phyloP scores from a whole-genome alignment of 78 protist genomes.

The Dictyostelium brefeldianum region DNA sequence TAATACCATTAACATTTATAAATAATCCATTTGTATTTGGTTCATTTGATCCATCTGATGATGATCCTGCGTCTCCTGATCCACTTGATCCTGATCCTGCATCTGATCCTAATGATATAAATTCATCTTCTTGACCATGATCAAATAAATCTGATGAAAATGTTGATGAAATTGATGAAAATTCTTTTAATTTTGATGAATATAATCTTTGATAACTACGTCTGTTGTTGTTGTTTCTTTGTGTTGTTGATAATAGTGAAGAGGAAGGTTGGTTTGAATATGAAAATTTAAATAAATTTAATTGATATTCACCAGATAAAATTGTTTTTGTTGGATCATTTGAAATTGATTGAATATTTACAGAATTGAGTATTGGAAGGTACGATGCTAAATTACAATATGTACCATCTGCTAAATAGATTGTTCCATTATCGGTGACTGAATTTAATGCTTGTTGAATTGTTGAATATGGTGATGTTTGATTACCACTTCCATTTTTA shows the following conservation, averaged over 20 bases:
- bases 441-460: slow-evolving; percentile 10
- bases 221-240: too few species aligned
- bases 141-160: neutral
- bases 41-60: neutral
- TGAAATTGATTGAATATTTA: neutral
- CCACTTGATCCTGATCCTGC: neutral
- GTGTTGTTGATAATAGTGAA: neutral
- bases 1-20: slow-evolving; percentile 11
- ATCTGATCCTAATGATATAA: neutral
- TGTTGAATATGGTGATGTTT: slow-evolving; percentile 1
- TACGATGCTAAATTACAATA: slow-evolving; percentile 26
- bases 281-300: neutral
- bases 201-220: neutral
- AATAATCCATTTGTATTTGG: neutral
- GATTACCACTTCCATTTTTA: slow-evolving; percentile 6
- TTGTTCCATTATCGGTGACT: neutral
- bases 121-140: neutral
- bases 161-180: neutral
- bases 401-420: slow-evolving; percentile 18
- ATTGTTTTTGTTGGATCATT: neutral
- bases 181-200: neutral
- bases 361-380: neutral
- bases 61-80: neutral
- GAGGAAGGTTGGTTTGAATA: neutral
- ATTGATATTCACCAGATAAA: slow-evolving; percentile 1